These are phyloP conservation scores for Citrus hindsii DNA, from an alignment of 345 rosid species.

Conservation along the genomic window DNA sequence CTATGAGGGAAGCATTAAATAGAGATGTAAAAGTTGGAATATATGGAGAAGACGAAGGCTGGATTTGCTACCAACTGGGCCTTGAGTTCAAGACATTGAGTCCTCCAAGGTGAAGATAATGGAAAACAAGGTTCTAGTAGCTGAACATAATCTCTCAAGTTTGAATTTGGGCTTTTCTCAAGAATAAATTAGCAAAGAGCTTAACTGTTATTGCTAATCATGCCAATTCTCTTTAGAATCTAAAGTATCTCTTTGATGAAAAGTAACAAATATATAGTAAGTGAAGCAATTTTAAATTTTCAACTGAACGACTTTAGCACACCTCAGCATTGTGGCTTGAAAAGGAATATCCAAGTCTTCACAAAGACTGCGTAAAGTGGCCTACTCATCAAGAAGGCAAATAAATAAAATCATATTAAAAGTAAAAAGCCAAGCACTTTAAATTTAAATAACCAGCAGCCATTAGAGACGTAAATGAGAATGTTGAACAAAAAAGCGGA, in stretches of 20 bases:
- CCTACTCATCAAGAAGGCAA: slow-evolving; percentile 39
- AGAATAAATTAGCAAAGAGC: background rate
- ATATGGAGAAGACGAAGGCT: background rate
- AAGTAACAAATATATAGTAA: background rate
- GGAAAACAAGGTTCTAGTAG: background rate
- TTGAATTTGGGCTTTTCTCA: background rate
- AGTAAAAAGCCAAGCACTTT: background rate
- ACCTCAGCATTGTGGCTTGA: slow-evolving; percentile 75
- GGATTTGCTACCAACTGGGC: too few species aligned
- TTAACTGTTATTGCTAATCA: background rate
- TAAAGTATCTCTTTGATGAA: background rate
- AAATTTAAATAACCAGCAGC: background rate
- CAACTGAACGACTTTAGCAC: slow-evolving; percentile 12
- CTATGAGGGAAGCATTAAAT: background rate
- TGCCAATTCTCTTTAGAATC: background rate
- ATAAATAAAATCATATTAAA: background rate
- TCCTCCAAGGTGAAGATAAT: background rate
- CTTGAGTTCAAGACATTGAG: background rate
- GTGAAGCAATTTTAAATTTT: background rate
- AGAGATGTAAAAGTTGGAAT: background rate
- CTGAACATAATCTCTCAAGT: background rate
- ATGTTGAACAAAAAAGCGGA: background rate
- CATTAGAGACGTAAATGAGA: background rate
- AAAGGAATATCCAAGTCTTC: slow-evolving; percentile 74
- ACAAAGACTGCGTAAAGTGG: slow-evolving; percentile 66